phyloP scores from a whole-genome alignment of 306 rosid genomes.

The Lathyrus oleraceus region DNA sequence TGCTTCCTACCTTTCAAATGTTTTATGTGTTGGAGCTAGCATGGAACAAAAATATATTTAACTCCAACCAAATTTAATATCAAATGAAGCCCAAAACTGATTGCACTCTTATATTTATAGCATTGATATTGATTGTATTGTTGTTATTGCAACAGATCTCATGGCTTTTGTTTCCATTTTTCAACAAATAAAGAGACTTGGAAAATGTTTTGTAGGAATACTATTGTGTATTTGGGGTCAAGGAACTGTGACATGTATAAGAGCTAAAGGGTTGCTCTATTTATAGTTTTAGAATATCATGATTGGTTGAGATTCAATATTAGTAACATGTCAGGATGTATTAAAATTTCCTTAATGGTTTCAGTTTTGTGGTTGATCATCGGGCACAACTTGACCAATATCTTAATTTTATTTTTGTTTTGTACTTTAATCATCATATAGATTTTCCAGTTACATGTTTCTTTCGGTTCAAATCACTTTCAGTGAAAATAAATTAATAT shows the following conservation, averaged over 20 bases:
- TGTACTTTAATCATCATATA: slow-evolving; percentile 13
- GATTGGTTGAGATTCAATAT: slow-evolving; percentile 80
- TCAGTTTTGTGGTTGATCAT: slow-evolving; percentile 30
- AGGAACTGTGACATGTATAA: background rate
- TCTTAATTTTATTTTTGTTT: slow-evolving; percentile 26
- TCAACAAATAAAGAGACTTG: background rate
- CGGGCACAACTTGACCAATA: slow-evolving; percentile 31
- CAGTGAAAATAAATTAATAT: slow-evolving; percentile 17
- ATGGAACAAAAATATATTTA: background rate
- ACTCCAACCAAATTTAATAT: background rate
- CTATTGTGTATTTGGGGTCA: background rate
- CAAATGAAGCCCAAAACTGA: background rate
- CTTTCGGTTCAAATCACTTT: slow-evolving; percentile 25
- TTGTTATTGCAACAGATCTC: background rate
- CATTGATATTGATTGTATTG: background rate
- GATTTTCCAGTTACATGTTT: slow-evolving; percentile 1
- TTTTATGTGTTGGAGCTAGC: slow-evolving; percentile 3
- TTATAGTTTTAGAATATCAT: slow-evolving; percentile 75
- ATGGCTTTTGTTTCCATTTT: background rate
- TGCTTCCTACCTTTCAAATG: slow-evolving; percentile 45
- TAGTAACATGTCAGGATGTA: slow-evolving; percentile 79
- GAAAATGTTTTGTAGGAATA: background rate
- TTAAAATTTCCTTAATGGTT: slow-evolving; percentile 41
- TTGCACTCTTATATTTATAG: background rate
- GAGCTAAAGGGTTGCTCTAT: slow-evolving; percentile 7